These are phyloP conservation scores for Lobosporangium transversale DNA, from an alignment of 192 early-diverging fungal genomes.

Conservation along the genomic window DNA sequence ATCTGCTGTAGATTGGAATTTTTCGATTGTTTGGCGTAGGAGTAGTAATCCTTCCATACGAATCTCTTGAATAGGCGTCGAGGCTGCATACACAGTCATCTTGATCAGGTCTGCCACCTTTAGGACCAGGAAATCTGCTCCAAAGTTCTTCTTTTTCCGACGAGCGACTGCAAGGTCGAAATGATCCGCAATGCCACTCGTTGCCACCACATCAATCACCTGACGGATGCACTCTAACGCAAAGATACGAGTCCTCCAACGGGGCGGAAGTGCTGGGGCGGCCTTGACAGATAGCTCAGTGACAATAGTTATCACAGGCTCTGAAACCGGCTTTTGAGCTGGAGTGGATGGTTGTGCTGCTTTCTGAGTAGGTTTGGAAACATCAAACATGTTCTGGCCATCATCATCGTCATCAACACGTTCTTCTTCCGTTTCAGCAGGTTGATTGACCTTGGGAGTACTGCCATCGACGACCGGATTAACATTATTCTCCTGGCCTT, in stretches of 20 bases:
- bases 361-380: conserved; percentile 21
- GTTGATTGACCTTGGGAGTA: conserved; percentile 31
- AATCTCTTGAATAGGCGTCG: conserved; percentile 76
- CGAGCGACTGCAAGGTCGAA: conserved; percentile 74
- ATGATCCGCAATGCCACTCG: conserved; percentile 69
- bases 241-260: conserved; percentile 86
- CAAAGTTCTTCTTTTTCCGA: conserved; percentile 60
- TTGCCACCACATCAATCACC: conserved; percentile 69
- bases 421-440: conserved; percentile 59
- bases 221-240: conserved; percentile 78
- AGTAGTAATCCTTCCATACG: conserved; percentile 82
- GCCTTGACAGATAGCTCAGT: conserved; percentile 40
- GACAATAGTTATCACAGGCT: conserved; percentile 39
- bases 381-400: conserved; percentile 36
- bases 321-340: conserved; percentile 19
- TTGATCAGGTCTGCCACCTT: conserved; percentile 87
- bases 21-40: conserved; percentile 80
- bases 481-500: conserved; percentile 31
- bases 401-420: conserved; percentile 46
- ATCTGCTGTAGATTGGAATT: conserved; percentile 72
- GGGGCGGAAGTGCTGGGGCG: conserved; percentile 57
- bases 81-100: conserved; percentile 90
- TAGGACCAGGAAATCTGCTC: conserved; percentile 78
- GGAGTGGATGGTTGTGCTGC: neutral
- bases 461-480: conserved; percentile 11